Evolutionary conservation across 805 yeast species (phyloP).

Genomic region (Candida pseudofarinosa): DNA sequence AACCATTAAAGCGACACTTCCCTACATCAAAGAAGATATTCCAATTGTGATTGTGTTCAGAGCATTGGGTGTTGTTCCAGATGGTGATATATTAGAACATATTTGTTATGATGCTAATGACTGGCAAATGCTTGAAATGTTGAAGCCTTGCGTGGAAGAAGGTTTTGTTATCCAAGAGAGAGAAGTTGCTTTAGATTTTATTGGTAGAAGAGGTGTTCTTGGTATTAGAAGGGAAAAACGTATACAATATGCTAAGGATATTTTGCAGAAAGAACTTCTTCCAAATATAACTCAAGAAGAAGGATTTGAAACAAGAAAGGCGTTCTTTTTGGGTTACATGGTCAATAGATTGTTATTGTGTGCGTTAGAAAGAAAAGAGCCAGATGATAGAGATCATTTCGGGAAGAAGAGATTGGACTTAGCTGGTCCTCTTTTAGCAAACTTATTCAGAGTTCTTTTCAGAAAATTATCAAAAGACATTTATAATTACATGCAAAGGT

Average conservation of each 20-base stretch:
- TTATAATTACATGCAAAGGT: constrained; percentile 97
- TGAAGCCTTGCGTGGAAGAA: constrained; percentile 98
- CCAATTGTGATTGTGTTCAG: constrained; percentile 97
- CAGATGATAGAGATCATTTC: constrained; percentile 98
- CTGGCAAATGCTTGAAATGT: constrained; percentile 99
- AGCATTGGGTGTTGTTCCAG: constrained; percentile 97
- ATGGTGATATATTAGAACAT: constrained; percentile 97
- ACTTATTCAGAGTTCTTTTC: constrained; percentile 89
- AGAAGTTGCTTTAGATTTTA: constrained; percentile 95
- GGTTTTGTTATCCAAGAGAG: constrained; percentile 97
- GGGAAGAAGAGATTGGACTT: constrained; percentile 97
- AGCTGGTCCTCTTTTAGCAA: constrained; percentile 97
- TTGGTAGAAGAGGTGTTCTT: constrained; percentile 95
- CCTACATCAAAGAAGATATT: constrained; percentile 93
- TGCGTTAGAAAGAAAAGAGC: constrained; percentile 96
- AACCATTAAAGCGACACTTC: constrained; percentile 92
- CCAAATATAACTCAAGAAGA: constrained; percentile 98
- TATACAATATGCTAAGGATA: constrained; percentile 96
- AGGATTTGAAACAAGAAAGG: constrained; percentile 95
- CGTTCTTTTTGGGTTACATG: constrained; percentile 96
- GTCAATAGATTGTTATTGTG: constrained; percentile 90
- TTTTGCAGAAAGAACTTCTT: constrained; percentile 89
- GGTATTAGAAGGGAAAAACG: constrained; percentile 98
- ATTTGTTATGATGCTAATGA: constrained; percentile 96
- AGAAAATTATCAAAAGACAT: constrained; percentile 94